phyloP scores from a whole-genome alignment of 1,284 basidiomycete species.

The Testicularia cyperi region DNA sequence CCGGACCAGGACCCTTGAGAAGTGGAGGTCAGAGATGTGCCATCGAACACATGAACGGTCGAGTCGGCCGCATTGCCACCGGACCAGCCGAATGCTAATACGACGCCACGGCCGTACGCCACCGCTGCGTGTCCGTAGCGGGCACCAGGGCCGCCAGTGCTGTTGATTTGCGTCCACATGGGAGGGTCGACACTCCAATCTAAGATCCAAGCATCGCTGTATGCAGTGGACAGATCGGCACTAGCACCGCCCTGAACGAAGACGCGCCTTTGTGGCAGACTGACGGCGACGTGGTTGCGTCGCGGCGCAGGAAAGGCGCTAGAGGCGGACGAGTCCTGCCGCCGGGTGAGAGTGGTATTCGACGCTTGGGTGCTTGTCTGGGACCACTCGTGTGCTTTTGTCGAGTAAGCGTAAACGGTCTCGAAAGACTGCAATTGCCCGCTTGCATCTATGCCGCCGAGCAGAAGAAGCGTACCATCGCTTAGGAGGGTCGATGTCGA shows the following conservation, averaged over 20 bases:
- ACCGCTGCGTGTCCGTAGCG: conserved; percentile 50
- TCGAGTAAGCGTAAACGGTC: conserved; percentile 32
- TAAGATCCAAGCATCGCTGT: conserved; percentile 52
- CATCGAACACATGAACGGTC: conserved; percentile 41
- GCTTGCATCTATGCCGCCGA: conserved; percentile 39
- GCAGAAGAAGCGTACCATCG: conserved; percentile 45
- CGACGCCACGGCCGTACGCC: conserved; percentile 42
- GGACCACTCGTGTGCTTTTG: conserved; percentile 17
- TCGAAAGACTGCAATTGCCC: conserved; percentile 42
- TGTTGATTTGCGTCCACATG: conserved; percentile 35
- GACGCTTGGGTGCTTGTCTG: conserved; percentile 15
- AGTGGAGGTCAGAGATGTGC: conserved; percentile 4
- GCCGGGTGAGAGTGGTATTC: neutral
- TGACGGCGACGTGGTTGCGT: conserved; percentile 50
- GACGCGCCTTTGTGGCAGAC: conserved; percentile 41
- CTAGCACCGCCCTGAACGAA: conserved; percentile 52
- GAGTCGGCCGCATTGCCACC: conserved; percentile 40
- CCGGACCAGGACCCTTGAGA: conserved; percentile 35
- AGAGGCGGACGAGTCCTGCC: neutral
- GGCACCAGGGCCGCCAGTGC: conserved; percentile 28
- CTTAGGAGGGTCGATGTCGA: conserved; percentile 47
- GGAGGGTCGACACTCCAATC: conserved; percentile 50
- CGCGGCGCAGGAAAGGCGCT: conserved; percentile 30
- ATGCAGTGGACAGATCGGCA: conserved; percentile 42
- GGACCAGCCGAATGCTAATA: conserved; percentile 47